Evolutionary conservation across 164 flowering plant genomes (phyloP).

Genomic region (Nymphaea colorata): DNA sequence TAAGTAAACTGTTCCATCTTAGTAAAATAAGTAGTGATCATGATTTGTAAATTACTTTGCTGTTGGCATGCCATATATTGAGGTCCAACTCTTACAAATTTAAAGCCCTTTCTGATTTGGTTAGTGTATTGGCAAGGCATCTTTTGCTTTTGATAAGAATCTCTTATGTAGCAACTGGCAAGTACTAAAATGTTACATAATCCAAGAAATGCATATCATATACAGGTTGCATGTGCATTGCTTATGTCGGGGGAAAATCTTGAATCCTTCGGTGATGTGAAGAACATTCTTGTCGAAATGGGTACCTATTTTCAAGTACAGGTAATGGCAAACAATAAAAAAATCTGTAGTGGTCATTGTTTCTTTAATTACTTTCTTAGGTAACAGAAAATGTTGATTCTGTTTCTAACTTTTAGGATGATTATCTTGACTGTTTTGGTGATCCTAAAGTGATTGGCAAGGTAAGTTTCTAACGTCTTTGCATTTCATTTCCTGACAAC

Average conservation of each 20-base stretch:
- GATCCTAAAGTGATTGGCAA: conserved; percentile 78
- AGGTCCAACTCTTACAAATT: too few species aligned
- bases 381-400: background rate
- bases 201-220: background rate
- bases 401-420: conserved; percentile 48
- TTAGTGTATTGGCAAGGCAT: background rate
- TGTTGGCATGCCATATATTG: background rate
- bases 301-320: conserved; percentile 98
- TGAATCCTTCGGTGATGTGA: conserved; percentile 60
- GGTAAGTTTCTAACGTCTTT: conserved; percentile 28
- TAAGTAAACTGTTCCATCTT: conserved; percentile 25
- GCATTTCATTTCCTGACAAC: background rate
- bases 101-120: background rate
- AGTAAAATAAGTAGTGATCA: background rate
- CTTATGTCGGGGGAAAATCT: conserved; percentile 77
- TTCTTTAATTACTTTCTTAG: background rate
- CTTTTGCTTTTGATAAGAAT: background rate
- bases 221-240: conserved; percentile 95
- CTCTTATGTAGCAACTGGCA: background rate
- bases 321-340: conserved; percentile 24
- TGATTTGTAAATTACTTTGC: background rate
- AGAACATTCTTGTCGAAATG: conserved; percentile 83
- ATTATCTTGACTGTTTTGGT: conserved; percentile 88
- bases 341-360: background rate
- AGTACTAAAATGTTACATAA: too few species aligned